Conservation (phyloP, 2,329 filamentous ascomycete genomes). For the Plenodomus tracheiphilus region DNA sequence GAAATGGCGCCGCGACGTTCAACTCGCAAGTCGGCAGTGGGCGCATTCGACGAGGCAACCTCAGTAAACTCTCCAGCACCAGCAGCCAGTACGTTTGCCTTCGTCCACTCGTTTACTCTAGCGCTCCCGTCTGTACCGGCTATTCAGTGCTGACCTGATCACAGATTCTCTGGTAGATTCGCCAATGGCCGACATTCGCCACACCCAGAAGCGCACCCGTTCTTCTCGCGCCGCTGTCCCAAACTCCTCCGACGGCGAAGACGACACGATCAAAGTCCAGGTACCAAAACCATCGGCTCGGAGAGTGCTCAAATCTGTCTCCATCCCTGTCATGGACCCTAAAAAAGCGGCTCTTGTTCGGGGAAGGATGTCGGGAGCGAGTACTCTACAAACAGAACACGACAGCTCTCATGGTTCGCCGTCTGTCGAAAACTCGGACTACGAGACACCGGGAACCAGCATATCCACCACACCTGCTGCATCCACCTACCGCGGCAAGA, state of each 20-base stretch:
- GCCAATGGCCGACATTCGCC: conserved; percentile 9
- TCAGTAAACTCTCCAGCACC: conserved; percentile 2
- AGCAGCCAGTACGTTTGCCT: conserved; percentile 6
- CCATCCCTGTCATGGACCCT: conserved; percentile 29
- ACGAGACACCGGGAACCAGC: conserved; percentile 67
- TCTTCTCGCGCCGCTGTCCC: conserved; percentile 31
- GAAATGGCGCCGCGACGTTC: conserved; percentile 32
- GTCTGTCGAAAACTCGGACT: conserved; percentile 50
- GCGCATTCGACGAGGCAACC: conserved; percentile 10
- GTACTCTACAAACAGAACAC: conserved; percentile 13
- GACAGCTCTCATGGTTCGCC: conserved; percentile 35
- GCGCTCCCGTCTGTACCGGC: neutral
- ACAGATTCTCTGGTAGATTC: conserved; percentile 9
- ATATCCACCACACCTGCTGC: conserved; percentile 58
- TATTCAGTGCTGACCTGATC: conserved; percentile 2
- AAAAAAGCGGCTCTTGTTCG: conserved; percentile 15
- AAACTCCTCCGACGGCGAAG: conserved; percentile 39
- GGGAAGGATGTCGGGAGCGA: conserved; percentile 11
- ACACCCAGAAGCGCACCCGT: conserved; percentile 22
- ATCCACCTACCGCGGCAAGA: conserved; percentile 30
- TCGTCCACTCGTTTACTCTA: neutral
- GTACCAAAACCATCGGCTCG: conserved; percentile 14
- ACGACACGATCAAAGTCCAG: conserved; percentile 18
- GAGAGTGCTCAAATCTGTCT: conserved; percentile 38
- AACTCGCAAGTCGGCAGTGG: conserved; percentile 24